Percentiles rank a stretch among this genome's conserved stretches.
Conservation (phyloP, 1,139 yeast genomes). For the Geotrichum restrictum region DNA sequence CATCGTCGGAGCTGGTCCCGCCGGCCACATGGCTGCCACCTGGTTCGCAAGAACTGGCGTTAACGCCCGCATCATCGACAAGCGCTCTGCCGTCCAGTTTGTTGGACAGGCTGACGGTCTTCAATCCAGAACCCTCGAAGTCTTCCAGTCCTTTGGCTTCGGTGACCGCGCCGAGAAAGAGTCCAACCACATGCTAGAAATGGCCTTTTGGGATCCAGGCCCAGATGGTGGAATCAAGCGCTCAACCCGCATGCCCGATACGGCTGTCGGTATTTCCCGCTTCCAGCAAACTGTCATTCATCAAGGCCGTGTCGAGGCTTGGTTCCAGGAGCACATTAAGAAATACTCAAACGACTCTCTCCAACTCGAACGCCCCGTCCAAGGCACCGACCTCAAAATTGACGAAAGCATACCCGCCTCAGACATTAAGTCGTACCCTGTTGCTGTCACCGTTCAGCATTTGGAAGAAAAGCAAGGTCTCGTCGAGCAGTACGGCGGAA, state of each 20-base stretch:
- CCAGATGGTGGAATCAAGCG: slow-evolving; percentile 27
- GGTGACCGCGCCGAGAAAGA: slow-evolving; percentile 36
- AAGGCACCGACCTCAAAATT: slow-evolving; percentile 33
- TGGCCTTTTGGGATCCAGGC: slow-evolving; percentile 28
- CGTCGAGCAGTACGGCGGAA: slow-evolving; percentile 36
- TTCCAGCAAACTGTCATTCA: slow-evolving; percentile 39
- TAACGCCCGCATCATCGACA: slow-evolving; percentile 38
- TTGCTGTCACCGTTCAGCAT: slow-evolving; percentile 32
- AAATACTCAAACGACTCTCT: slow-evolving; percentile 33
- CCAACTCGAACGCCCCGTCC: slow-evolving; percentile 36
- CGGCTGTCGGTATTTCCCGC: slow-evolving; percentile 37
- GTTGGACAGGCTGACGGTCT: slow-evolving; percentile 43
- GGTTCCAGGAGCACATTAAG: slow-evolving; percentile 34
- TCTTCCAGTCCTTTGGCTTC: slow-evolving; percentile 38
- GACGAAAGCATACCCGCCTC: slow-evolving; percentile 29
- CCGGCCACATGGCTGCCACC: slow-evolving; percentile 38
- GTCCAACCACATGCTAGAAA: slow-evolving; percentile 36
- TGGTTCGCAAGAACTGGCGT: slow-evolving; percentile 40
- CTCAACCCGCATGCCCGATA: slow-evolving; percentile 35
- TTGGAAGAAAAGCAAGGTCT: slow-evolving; percentile 27
- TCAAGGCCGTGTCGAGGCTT: slow-evolving; percentile 39
- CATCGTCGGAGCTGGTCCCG: slow-evolving; percentile 43
- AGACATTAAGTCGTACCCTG: slow-evolving; percentile 36
- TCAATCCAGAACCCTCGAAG: slow-evolving; percentile 39
- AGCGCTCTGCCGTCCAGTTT: slow-evolving; percentile 35